phyloP scores from a whole-genome alignment of 352 stramenopile species.

The Phytophthora kernoviae region DNA sequence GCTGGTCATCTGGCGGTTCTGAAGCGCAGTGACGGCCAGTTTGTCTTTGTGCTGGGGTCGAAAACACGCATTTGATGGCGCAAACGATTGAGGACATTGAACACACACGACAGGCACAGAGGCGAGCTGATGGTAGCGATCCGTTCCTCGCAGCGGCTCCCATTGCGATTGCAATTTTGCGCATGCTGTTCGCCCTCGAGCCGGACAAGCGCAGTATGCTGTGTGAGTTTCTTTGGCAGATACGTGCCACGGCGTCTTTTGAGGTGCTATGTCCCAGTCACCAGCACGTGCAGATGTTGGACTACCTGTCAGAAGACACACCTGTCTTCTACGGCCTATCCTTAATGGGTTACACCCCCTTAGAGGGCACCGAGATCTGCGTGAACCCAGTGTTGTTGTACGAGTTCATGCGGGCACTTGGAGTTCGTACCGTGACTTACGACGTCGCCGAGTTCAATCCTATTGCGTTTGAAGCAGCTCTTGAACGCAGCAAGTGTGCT shows the following conservation, averaged over 20 bases:
- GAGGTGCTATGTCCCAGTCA: constrained; percentile 74
- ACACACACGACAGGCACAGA: constrained; percentile 22
- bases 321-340: constrained; percentile 84
- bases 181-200: constrained; percentile 41
- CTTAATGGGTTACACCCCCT: constrained; percentile 45
- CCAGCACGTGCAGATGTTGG: constrained; percentile 79
- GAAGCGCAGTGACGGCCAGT: constrained; percentile 65
- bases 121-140: constrained; percentile 28
- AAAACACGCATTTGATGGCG: constrained; percentile 83
- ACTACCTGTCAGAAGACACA: constrained; percentile 70
- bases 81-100: constrained; percentile 57
- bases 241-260: constrained; percentile 74
- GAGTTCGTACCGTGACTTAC: constrained; percentile 68
- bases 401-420: constrained; percentile 54
- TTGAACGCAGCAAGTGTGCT: constrained; percentile 48
- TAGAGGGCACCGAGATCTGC: constrained; percentile 62
- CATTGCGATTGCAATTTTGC: constrained; percentile 55
- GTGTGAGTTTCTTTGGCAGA: constrained; percentile 82
- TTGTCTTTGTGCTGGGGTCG: constrained; percentile 75
- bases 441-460: constrained; percentile 51
- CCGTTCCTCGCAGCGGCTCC: constrained; percentile 55
- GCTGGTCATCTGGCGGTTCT: constrained; percentile 74
- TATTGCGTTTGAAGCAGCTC: constrained; percentile 32
- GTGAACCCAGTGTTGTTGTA: constrained; percentile 80
- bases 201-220: constrained; percentile 46